Conservation (phyloP, 371 early-diverging fungal species). For the Nematocida major region DNA sequence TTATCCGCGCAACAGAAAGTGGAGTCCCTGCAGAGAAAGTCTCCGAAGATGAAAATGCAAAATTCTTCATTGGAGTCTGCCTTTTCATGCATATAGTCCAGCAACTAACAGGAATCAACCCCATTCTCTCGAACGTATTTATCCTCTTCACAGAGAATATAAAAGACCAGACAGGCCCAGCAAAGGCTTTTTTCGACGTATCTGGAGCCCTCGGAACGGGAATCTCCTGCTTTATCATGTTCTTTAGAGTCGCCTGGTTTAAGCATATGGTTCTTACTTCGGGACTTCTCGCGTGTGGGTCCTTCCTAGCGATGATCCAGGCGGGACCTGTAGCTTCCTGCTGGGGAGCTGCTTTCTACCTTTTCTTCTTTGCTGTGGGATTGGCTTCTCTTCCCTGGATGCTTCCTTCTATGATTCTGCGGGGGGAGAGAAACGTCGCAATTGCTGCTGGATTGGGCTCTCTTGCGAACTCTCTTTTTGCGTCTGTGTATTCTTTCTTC, state of each 20-base stretch:
- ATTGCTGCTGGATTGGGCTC: constrained; percentile 29
- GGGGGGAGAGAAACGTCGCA: neutral
- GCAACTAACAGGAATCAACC: constrained; percentile 49
- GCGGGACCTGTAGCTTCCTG: too few species aligned
- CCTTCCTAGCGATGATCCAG: neutral
- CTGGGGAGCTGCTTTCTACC: constrained; percentile 25
- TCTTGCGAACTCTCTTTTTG: constrained; percentile 5
- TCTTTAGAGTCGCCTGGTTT: neutral
- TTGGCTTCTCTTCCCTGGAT: constrained; percentile 42
- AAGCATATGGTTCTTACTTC: neutral
- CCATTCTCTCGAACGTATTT: neutral
- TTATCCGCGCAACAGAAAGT: neutral
- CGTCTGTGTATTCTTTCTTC: neutral
- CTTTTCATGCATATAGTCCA: constrained; percentile 16
- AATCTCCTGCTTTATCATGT: neutral
- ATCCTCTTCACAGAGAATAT: neutral
- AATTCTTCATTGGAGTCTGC: constrained; percentile 8
- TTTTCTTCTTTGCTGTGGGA: constrained; percentile 12
- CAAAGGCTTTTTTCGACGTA: constrained; percentile 23
- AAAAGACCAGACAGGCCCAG: neutral
- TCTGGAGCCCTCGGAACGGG: constrained; percentile 13
- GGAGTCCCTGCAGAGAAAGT: neutral
- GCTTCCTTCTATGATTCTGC: constrained; percentile 16
- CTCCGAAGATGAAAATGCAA: neutral
- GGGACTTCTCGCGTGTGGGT: neutral